Evolutionary conservation across 2,329 filamentous ascomycete species (phyloP).

Genomic region (Drechslerella stenobrocha): DNA sequence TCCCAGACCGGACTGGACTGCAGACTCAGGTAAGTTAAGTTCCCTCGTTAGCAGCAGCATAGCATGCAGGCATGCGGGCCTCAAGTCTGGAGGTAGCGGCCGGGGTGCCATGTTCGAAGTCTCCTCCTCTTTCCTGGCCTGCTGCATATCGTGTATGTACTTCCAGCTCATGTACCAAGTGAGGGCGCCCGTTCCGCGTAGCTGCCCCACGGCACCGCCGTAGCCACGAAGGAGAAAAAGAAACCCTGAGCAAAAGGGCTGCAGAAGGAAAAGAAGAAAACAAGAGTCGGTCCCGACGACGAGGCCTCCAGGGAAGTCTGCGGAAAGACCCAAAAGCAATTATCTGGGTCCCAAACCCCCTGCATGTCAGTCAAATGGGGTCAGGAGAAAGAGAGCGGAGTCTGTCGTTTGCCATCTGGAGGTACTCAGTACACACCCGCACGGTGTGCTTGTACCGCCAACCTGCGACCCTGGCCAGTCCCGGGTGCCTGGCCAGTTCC

Average conservation of each 20-base stretch:
- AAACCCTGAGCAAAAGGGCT: not conserved
- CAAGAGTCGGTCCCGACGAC: not conserved
- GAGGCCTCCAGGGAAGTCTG: not conserved
- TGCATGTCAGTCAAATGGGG: conserved; percentile 39
- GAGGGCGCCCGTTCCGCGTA: conserved; percentile 3
- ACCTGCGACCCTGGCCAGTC: conserved; percentile 32
- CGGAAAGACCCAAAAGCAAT: conserved; percentile 13
- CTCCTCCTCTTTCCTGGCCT: conserved; percentile 15
- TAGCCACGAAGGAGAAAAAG: not conserved
- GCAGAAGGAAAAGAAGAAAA: conserved; percentile 31
- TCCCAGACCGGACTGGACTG: conserved; percentile 13
- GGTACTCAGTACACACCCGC: conserved; percentile 35
- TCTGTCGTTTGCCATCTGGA: not conserved
- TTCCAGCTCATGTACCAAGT: not conserved
- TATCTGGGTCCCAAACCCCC: conserved; percentile 23
- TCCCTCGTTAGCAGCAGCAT: conserved; percentile 19
- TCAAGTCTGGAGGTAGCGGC: conserved; percentile 23
- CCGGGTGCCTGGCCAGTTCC: not conserved
- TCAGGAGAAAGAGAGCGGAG: not conserved
- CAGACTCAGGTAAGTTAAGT: conserved; percentile 19
- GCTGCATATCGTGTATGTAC: conserved; percentile 1
- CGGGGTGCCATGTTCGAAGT: conserved; percentile 10
- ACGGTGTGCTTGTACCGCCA: conserved; percentile 16
- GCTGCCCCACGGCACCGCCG: not conserved
- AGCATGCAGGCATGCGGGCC: conserved; percentile 35